A percentile compares a stretch with the other conserved stretches of the same genome.
phyloP scores from a whole-genome alignment of 768 basidiomycete species.

The Hirschioporus abietinus region DNA sequence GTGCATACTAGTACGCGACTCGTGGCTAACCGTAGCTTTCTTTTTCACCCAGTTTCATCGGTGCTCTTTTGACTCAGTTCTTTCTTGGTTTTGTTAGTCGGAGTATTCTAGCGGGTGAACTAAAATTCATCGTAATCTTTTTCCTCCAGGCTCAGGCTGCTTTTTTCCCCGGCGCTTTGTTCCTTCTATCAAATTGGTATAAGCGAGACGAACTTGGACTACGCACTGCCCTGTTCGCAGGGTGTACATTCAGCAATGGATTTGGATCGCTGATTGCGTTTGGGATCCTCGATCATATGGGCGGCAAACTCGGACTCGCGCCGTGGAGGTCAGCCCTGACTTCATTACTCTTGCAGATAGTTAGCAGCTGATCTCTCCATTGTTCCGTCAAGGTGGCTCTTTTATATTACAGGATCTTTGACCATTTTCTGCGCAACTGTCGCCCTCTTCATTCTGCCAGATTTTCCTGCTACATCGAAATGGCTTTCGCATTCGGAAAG shows the following conservation, averaged over 20 bases:
- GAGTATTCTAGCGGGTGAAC: conserved; percentile 45
- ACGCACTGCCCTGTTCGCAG: conserved; percentile 40
- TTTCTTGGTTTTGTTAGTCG: conserved; percentile 42
- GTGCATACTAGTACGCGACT: background rate
- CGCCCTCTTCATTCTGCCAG: conserved; percentile 42
- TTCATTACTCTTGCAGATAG: background rate
- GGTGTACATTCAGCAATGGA: conserved; percentile 49
- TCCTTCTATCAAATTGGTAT: conserved; percentile 39
- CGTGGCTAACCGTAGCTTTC: conserved; percentile 11
- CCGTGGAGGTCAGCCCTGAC: conserved; percentile 41
- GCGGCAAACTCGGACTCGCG: conserved; percentile 41
- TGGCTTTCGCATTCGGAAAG: conserved; percentile 34
- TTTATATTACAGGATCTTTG: conserved; percentile 40
- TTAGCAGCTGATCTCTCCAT: conserved; percentile 2
- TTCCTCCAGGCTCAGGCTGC: conserved; percentile 59
- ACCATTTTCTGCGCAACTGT: conserved; percentile 41
- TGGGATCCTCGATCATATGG: conserved; percentile 41
- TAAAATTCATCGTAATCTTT: conserved; percentile 54
- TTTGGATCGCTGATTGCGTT: conserved; percentile 48
- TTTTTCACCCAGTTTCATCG: conserved; percentile 29
- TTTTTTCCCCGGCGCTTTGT: conserved; percentile 42
- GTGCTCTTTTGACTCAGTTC: conserved; percentile 42
- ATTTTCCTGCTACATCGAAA: conserved; percentile 35
- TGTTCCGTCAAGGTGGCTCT: conserved; percentile 38
- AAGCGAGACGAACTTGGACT: conserved; percentile 38